Conservation (phyloP, 31 red algal species). For the Porphyra umbilicalis region DNA sequence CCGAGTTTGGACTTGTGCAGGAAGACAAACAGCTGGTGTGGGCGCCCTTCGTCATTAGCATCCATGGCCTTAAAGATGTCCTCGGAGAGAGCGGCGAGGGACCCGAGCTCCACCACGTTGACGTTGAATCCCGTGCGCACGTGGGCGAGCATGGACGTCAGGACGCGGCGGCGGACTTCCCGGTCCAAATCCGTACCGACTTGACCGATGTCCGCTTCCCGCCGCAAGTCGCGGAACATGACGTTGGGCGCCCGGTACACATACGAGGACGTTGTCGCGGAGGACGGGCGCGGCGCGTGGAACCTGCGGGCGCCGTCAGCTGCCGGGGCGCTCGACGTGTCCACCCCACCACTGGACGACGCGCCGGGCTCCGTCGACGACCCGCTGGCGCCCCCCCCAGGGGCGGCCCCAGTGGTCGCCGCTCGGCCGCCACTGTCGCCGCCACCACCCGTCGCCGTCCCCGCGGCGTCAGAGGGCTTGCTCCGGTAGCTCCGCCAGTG, state of each 20-base stretch:
- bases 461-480: background rate
- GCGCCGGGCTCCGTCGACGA: too few species aligned
- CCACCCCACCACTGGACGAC: too few species aligned
- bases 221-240: background rate
- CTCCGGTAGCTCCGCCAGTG: background rate
- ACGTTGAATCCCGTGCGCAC: slow-evolving; percentile 51
- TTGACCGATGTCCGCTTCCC: background rate
- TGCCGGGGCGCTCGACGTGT: too few species aligned
- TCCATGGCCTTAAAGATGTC: slow-evolving; percentile 62
- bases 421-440: background rate
- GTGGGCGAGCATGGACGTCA: slow-evolving; percentile 63
- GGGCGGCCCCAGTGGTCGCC: background rate
- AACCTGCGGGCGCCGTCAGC: too few species aligned
- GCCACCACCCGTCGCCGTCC: background rate
- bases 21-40: slow-evolving; percentile 60
- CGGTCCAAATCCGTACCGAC: slow-evolving; percentile 16
- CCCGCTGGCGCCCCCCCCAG: background rate
- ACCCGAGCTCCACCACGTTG: slow-evolving; percentile 59
- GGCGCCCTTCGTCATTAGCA: slow-evolving; percentile 69
- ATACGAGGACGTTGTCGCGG: background rate
- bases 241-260: background rate
- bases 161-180: slow-evolving; percentile 52
- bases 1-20: slow-evolving; percentile 23
- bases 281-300: background rate
- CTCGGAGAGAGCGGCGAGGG: slow-evolving; percentile 47